Base-by-base conservation (phyloP, 2,329 filamentous ascomycete species). In the Nigrograna mackinnonii region DNA sequence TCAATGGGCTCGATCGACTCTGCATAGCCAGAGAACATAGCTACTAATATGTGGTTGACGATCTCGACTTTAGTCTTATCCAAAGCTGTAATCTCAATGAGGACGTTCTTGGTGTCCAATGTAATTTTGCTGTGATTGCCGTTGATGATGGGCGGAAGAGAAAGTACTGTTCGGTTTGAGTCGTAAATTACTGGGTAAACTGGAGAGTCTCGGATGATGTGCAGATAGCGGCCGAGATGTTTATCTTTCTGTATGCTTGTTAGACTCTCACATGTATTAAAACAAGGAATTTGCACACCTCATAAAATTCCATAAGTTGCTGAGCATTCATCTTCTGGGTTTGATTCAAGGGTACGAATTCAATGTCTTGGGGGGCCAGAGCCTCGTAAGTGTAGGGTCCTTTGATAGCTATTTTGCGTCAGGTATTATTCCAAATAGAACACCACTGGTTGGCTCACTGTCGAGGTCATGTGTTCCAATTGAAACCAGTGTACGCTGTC, bases 331-430 rank as follows among this genome's bases (percentile, higher is more conserved):
- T 90, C 68, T 88, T 80, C 75, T 91, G 86, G 19, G 82, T 86
- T 76, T 97, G 91, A 75, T 97, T 99, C 52, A 99, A 76, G 17
- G 94, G 94, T 14, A 78, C 75, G 70, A 99, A 99, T 60, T 86
- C 86, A 73, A 99, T 95, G 56, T 96, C 84, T 70, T 91, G 86
- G n/a, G 94, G 94, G 35, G 87, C 78, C 22, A 92, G 80, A 14
- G 94, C 94, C 72, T 97, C 92, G 66, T 99, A 99, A 43, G 90
- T 91, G 80, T 99, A 99, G 35, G 94, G 94, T 0, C 91, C 94
- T 70, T 95, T 78, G 58, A 99, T 78, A 14, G 89, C 61, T 66
- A 44, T 33, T 16, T 35, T 14, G 18, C n/a, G 24, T 66, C 44
- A 66, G 55, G 37, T 6, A 6, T 31, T 37, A 16, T n/a, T 19